Evolutionary conservation across 1,139 yeast species (phyloP).

Genomic region (Debaryomyces coudertii): DNA sequence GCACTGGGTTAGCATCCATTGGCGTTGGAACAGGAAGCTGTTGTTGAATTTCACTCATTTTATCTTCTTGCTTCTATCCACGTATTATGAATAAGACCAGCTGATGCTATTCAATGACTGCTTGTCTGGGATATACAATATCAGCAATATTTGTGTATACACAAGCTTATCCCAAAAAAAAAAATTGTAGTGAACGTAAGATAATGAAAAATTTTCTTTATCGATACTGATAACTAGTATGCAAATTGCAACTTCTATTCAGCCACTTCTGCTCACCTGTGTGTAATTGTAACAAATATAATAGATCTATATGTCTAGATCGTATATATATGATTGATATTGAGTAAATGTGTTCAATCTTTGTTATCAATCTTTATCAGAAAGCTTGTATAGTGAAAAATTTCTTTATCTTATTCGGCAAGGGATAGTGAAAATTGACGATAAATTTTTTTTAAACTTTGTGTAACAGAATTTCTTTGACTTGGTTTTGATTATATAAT

Average conservation of each 20-base stretch:
- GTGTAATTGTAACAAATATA: not conserved
- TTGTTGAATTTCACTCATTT: conserved; percentile 23
- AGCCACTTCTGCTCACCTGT: not conserved
- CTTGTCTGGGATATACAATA: not conserved
- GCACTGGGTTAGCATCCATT: conserved; percentile 30
- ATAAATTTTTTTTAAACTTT: conserved; percentile 9
- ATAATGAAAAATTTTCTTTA: conserved; percentile 9
- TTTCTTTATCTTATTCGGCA: conserved; percentile 10
- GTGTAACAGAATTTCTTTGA: conserved; percentile 1
- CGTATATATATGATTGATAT: not conserved
- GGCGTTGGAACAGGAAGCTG: conserved; percentile 17
- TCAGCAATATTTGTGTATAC: not conserved
- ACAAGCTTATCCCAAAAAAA: conserved; percentile 1
- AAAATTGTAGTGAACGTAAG: conserved; percentile 1
- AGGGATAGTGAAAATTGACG: conserved; percentile 12
- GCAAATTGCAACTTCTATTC: not conserved
- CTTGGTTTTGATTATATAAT: conserved; percentile 9
- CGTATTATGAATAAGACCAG: not conserved
- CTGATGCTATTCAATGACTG: not conserved
- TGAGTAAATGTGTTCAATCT: not conserved
- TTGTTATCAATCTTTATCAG: conserved; percentile 4
- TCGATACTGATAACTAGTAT: conserved; percentile 5
- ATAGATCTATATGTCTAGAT: conserved; percentile 1
- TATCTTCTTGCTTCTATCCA: not conserved
- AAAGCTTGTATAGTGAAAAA: conserved; percentile 4